Base-by-base conservation (phyloP, 2,329 filamentous ascomycete species). In the Verticillium zaregamsianum region DNA sequence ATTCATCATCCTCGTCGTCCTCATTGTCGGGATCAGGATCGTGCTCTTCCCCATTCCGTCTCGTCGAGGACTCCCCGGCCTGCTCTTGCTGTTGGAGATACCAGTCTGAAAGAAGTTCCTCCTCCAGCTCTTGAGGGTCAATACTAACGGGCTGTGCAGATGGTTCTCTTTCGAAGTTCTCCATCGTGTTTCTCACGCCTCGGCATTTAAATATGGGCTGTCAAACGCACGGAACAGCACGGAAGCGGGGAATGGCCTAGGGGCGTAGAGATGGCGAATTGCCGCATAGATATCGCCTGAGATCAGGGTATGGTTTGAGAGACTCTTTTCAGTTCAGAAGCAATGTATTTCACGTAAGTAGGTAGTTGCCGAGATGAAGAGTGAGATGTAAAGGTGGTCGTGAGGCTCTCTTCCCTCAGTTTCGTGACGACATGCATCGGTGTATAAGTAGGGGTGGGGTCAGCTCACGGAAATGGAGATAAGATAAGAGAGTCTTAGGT, bases 21-120 rank as follows among this genome's bases (percentile, higher is more conserved):
- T 67, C 66, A 3, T 61, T 65, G 3, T 68, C 67, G 40, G 66
- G 67, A 14, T 72, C 68, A 9, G 64, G 63, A 17, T 69, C 67
- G 77, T 80, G 1, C 69, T 83, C 2, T 67, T 84, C 23, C 76
- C 87, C 5, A 77, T 54, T 14, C 33, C 31, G 45, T 20, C 58
- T 17, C 25, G 12, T 8, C 8, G 45, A 49, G 11, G 45, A 23
- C 25, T 33, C 25, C 11, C 25, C 9, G 7, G 54, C 31, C 32
- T 55, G 54, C 28, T 55, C 25, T 25, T 35, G 55, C 12, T 57
- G 55, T 57, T 37, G 31, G 14, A 58, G 1, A 40, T 58, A 58
- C 56, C 56, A 58, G 17, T 28, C 12, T 9, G 35, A 39, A 23
- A 58, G 56, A 25, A 58, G 55, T 35, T 57, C 56, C 20, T 58